Evolutionary conservation across 129 eudicot genomes (phyloP), one percentile per base, ranked within the genome.

Genomic region (Saussurea involucrata): DNA sequence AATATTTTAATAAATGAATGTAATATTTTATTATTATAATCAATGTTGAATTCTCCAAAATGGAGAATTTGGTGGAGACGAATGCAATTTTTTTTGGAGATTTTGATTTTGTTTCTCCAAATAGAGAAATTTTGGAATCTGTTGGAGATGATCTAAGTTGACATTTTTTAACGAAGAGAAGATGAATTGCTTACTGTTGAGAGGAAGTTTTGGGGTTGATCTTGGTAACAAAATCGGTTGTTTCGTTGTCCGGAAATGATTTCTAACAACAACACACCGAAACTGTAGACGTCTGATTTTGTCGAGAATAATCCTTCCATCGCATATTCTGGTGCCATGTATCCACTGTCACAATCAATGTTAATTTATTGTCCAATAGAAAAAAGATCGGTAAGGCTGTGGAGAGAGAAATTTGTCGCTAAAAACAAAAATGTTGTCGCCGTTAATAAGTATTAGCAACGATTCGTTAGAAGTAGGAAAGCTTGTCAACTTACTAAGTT

Each of bases 301-400:
- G 21, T 37, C 0, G 83, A 80, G 8, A 24, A 78, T 24, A 22
- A 7, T 33, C 82, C 76, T 4, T 72, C 55, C 70, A 78, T 36
- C 18, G 57, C 73, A 12, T 72, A 80, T 65, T 80, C 78, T 0
- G 78, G 83, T 12, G 83, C 73, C 78, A 80, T 80, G 78, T 80
- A 80, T 28, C 83, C 78, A 36, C 83, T 80, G 61, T 49, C 8
- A 13, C 7, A 18, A 33, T 1, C 33, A 44, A 44, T 5, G 18
- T 44, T 44, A 0, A 12, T 44, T 44, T 2, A 12, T 44, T 0
- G 28, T 9, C 11, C 9, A 24, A 53, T 1, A 53, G 17, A 13
- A 13, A 6, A 65, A 25, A 20, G 33, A 21, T n/a, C 69, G 27
- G 17, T 18, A 32, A 24, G 12, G 13, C 17, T 40, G 10, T 40